phyloP scores from a whole-genome alignment of 768 basidiomycete genomes.

The Clavulina sp. region DNA sequence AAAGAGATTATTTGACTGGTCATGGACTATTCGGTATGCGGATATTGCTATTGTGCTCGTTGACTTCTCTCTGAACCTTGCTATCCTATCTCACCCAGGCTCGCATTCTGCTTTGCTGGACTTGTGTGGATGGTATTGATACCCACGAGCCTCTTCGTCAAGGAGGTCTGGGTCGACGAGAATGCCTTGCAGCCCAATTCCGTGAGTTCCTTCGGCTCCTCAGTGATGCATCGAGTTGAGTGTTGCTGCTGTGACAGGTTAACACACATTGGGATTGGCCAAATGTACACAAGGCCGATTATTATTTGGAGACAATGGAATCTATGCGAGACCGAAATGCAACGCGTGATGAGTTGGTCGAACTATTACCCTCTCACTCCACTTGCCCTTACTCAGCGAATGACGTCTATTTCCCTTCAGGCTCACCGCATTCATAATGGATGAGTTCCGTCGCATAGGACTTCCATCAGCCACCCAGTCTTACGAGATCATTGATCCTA shows the following conservation, averaged over 20 bases:
- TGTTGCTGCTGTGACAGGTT: constrained; percentile 33
- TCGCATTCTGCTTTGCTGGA: constrained; percentile 43
- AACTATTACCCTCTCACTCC: background rate
- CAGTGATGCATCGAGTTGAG: background rate
- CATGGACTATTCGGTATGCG: too few relatives aligned
- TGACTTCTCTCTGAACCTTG: too few relatives aligned
- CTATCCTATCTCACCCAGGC: too few relatives aligned
- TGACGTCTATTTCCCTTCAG: constrained; percentile 23
- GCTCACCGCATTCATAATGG: constrained; percentile 40
- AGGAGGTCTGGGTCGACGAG: constrained; percentile 75
- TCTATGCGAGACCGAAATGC: constrained; percentile 41
- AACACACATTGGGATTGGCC: constrained; percentile 84
- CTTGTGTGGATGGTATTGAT: constrained; percentile 73
- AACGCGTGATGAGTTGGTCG: constrained; percentile 51
- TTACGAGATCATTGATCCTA: constrained; percentile 39
- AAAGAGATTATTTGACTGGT: too few relatives aligned
- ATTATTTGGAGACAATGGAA: constrained; percentile 57
- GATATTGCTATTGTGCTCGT: too few relatives aligned
- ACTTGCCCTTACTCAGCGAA: background rate
- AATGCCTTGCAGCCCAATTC: constrained; percentile 90
- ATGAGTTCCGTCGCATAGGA: constrained; percentile 60
- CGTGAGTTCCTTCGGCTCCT: constrained; percentile 29
- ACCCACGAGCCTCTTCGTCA: constrained; percentile 46
- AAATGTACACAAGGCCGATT: constrained; percentile 75
- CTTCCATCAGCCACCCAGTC: constrained; percentile 48